Evolutionary conservation across 495 filamentous ascomycete species (phyloP).

Genomic region (Hyaloscypha variabilis): DNA sequence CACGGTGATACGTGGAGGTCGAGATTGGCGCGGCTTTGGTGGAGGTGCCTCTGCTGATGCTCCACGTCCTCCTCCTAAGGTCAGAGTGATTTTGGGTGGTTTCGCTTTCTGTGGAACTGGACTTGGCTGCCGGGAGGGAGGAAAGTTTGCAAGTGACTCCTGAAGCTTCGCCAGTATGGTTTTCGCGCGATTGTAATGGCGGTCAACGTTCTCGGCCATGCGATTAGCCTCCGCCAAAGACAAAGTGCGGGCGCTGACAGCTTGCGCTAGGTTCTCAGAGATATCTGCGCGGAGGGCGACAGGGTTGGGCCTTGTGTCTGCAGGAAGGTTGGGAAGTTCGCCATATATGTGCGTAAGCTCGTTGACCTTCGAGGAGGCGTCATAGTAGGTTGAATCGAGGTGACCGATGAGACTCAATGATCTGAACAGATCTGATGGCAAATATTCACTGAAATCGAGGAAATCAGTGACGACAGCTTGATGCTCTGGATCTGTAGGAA

Average conservation of each 20-base stretch:
- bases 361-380: constrained; percentile 68
- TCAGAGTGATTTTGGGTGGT: constrained; percentile 64
- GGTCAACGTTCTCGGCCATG: constrained; percentile 73
- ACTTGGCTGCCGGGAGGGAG: constrained; percentile 47
- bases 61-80: constrained; percentile 58
- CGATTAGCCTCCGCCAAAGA: constrained; percentile 82
- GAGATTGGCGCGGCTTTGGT: constrained; percentile 24
- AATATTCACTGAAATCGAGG: constrained; percentile 95
- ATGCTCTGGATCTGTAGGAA: constrained; percentile 78
- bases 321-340: constrained; percentile 56
- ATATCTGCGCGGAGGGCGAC: constrained; percentile 72
- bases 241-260: constrained; percentile 74
- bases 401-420: constrained; percentile 87
- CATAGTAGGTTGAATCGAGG: constrained; percentile 72
- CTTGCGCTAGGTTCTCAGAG: constrained; percentile 71
- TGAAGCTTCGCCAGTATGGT: constrained; percentile 83
- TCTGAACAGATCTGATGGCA: constrained; percentile 88
- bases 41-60: constrained; percentile 10
- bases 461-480: constrained; percentile 94
- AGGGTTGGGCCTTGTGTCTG: constrained; percentile 35
- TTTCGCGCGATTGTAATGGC: constrained; percentile 74
- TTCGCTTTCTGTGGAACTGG: constrained; percentile 34
- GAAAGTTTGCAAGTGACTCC: constrained; percentile 63
- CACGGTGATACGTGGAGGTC: constrained; percentile 51
- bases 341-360: constrained; percentile 75